Conservation (phyloP, 768 basidiomycete species). For the Lyophyllum decastes region DNA sequence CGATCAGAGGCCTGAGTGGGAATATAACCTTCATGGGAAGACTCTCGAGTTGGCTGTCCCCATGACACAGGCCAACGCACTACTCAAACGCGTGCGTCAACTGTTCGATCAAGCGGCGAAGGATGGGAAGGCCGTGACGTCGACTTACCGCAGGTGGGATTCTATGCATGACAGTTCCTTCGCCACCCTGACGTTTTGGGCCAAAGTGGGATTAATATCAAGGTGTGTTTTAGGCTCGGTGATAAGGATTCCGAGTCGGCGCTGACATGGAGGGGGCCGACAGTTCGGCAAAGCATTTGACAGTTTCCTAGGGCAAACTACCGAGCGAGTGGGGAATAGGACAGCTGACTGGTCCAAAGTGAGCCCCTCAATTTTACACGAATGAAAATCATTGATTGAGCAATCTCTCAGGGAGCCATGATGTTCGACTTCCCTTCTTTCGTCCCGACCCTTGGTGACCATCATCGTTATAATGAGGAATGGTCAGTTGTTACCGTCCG, state of each 20-base stretch:
- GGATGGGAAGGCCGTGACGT: conserved; percentile 35
- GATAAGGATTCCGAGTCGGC: background rate
- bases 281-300: conserved; percentile 38
- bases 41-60: conserved; percentile 37
- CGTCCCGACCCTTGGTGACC: conserved; percentile 32
- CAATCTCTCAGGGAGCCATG: conserved; percentile 29
- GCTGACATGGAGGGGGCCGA: background rate
- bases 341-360: conserved; percentile 39
- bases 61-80: conserved; percentile 29
- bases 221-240: conserved; percentile 17
- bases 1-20: conserved; percentile 32
- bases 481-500: conserved; percentile 21
- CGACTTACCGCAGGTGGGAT: conserved; percentile 33
- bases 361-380: background rate
- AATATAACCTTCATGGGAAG: conserved; percentile 34
- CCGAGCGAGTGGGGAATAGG: conserved; percentile 27
- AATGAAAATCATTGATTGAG: background rate
- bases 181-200: conserved; percentile 1
- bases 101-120: conserved; percentile 33
- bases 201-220: conserved; percentile 33
- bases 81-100: conserved; percentile 32
- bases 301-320: conserved; percentile 38
- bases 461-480: conserved; percentile 33
- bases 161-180: background rate
- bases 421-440: conserved; percentile 41